Base-by-base conservation (phyloP, 2,329 filamentous ascomycete species). In the Ophiocordyceps camponoti-floridani region DNA sequence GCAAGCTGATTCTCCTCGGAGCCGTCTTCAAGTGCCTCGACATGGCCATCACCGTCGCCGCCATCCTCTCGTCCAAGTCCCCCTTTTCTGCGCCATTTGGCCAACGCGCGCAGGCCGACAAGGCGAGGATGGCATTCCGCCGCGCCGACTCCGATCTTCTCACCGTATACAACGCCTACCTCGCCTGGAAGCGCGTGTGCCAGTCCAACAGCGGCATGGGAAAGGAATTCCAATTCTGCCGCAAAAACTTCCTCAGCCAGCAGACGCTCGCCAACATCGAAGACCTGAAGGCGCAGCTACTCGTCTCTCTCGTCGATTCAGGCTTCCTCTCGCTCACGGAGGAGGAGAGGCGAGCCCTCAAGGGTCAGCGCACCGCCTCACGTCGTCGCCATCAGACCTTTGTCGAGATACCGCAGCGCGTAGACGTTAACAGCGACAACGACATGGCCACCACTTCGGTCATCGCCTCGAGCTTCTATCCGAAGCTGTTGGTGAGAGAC, bases 401-500 rank as follows among this genome's bases (percentile, higher is more conserved):
- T 59, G 93, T 93, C 55, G 73, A 79, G n/a, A 70, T 94, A 1
- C 89, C 88, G 0, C 69, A 79, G 41, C 71, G 81, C 11, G 79
- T 85, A 51, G 81, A 89, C 54, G 61, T 69, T 28, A 82, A 91
- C 56, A 87, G 83, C 50, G 73, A 80, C 45, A 89, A 93, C 49
- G 88, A 98, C 52, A 54, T 79, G 1, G 70, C 95, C 23, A 72
- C 86, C 6, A 77, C 80, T 48, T 83, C 87, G 0, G 83, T 95
- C 40, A 83, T 95, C 52, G 84, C 87, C 0, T 94, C 85, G 76
- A 88, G 85, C 44, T 94, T 98, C 65, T 96, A 98, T 56, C 91
- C 91, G 1, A 95, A 94, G 55, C 73, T 98, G 14, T 72, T 96
- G 4, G 76, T 82, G 26, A 77, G 83, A 46, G 88, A 96, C 54